Conservation (phyloP, 176 grass and related monocot genomes). For the Saccharum officinarum region DNA sequence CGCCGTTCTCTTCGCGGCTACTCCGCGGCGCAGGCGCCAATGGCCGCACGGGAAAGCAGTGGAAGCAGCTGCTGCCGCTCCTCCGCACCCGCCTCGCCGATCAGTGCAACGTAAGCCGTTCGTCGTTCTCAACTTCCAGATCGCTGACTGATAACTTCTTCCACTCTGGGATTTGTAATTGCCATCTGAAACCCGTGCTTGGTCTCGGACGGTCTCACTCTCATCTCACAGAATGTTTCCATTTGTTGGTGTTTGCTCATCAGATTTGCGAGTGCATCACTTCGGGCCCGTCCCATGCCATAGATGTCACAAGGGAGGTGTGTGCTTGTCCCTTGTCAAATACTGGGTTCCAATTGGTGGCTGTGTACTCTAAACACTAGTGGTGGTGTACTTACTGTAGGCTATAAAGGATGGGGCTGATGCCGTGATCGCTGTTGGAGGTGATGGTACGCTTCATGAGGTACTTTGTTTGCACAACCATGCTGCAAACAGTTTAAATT, state of each 20-base stretch:
- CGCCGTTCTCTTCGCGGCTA: neutral
- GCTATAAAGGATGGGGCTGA: conserved; percentile 86
- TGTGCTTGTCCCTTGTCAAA: conserved; percentile 11
- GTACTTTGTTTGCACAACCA: conserved; percentile 27
- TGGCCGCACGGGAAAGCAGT: conserved; percentile 86
- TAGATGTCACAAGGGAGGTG: conserved; percentile 94
- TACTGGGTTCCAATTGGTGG: neutral
- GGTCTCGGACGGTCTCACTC: conserved; percentile 14
- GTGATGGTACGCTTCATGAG: conserved; percentile 98
- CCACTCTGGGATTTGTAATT: neutral
- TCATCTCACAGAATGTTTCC: conserved; percentile 38
- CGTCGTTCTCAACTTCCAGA: neutral
- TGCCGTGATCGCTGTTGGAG: conserved; percentile 88
- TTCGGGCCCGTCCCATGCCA: conserved; percentile 71
- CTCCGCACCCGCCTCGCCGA: conserved; percentile 75
- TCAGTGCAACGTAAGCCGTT: conserved; percentile 71
- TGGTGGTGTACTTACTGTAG: conserved; percentile 36
- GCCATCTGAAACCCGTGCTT: neutral
- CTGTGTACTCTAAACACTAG: neutral
- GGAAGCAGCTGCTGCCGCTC: conserved; percentile 87
- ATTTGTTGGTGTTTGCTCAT: conserved; percentile 2
- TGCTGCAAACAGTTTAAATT: neutral
- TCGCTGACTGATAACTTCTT: neutral
- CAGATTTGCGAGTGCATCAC: conserved; percentile 90
- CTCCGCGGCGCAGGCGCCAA: conserved; percentile 64